Evolutionary conservation across 2,329 filamentous ascomycete genomes (phyloP).

Genomic region (Claviceps spartinae): DNA sequence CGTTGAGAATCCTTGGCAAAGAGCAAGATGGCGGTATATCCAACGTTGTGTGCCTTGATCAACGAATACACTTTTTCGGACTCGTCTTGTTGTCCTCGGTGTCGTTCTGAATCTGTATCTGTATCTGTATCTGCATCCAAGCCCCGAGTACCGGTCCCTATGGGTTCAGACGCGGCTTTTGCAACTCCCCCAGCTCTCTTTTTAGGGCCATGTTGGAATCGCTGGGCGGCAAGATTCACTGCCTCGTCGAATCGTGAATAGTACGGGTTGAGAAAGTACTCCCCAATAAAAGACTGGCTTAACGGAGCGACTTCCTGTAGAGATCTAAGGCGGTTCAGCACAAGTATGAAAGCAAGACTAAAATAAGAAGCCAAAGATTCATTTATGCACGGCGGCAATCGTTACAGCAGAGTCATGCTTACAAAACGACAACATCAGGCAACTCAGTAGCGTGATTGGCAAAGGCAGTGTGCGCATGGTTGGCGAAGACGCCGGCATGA

Average conservation of each 20-base stretch:
- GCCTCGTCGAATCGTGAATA: slow-evolving; percentile 58
- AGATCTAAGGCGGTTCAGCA: slow-evolving; percentile 34
- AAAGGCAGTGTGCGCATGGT: slow-evolving; percentile 52
- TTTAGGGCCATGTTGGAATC: slow-evolving; percentile 14
- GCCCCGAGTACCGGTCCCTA: slow-evolving; percentile 7
- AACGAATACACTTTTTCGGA: slow-evolving; percentile 47
- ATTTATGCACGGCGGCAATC: too few relatives aligned
- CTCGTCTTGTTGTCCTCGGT: background rate
- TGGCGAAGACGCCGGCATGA: slow-evolving; percentile 55
- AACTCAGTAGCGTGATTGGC: slow-evolving; percentile 31
- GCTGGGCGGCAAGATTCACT: slow-evolving; percentile 52
- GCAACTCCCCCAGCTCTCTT: background rate
- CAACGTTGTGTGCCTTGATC: slow-evolving; percentile 59
- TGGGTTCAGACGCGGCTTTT: background rate
- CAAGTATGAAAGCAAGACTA: background rate
- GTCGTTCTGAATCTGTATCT: background rate
- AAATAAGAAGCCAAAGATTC: background rate
- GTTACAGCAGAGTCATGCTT: slow-evolving; percentile 9
- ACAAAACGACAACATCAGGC: slow-evolving; percentile 45
- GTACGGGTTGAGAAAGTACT: slow-evolving; percentile 64
- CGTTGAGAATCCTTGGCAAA: slow-evolving; percentile 55
- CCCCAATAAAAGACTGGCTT: slow-evolving; percentile 71
- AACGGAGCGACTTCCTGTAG: slow-evolving; percentile 87
- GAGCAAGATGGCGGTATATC: slow-evolving; percentile 81
- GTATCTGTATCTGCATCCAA: background rate